phyloP scores from a whole-genome alignment of 202 grass and related monocot genomes.

The Eragrostis tef region DNA sequence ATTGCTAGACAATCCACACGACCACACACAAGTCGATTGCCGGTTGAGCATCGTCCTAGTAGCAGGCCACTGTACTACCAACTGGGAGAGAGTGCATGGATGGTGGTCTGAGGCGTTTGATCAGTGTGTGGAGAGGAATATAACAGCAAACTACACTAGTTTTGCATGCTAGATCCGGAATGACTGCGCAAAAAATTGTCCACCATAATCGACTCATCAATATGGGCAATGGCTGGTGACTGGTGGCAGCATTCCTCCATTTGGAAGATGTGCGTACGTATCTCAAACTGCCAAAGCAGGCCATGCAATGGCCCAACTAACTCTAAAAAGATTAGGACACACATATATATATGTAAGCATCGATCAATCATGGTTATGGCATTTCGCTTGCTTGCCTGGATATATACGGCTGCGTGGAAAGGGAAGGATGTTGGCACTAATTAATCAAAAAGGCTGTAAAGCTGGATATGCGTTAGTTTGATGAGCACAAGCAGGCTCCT shows the following conservation, averaged over 20 bases:
- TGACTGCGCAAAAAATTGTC: too few species aligned
- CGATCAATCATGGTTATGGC: conserved; percentile 11
- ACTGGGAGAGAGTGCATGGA: background rate
- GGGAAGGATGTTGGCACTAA: background rate
- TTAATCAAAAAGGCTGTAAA: conserved; percentile 7
- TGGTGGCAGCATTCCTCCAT: too few species aligned
- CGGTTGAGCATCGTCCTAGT: background rate
- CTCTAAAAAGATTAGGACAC: background rate
- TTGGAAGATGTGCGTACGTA: too few species aligned
- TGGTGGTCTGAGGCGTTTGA: background rate
- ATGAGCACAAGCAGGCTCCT: conserved; percentile 13
- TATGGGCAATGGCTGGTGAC: too few species aligned
- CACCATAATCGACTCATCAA: too few species aligned
- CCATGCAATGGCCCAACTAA: background rate
- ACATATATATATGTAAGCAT: background rate
- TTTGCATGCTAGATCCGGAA: too few species aligned
- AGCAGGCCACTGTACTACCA: background rate
- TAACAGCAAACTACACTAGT: too few species aligned
- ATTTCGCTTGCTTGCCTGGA: background rate
- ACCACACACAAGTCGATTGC: background rate
- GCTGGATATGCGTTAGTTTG: conserved; percentile 14
- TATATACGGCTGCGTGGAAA: conserved; percentile 1
- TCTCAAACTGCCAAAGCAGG: background rate
- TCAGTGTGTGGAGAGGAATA: background rate
- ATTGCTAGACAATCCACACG: too few species aligned